phyloP scores from a whole-genome alignment of 495 filamentous ascomycete genomes.

The Neurospora tetraspora region DNA sequence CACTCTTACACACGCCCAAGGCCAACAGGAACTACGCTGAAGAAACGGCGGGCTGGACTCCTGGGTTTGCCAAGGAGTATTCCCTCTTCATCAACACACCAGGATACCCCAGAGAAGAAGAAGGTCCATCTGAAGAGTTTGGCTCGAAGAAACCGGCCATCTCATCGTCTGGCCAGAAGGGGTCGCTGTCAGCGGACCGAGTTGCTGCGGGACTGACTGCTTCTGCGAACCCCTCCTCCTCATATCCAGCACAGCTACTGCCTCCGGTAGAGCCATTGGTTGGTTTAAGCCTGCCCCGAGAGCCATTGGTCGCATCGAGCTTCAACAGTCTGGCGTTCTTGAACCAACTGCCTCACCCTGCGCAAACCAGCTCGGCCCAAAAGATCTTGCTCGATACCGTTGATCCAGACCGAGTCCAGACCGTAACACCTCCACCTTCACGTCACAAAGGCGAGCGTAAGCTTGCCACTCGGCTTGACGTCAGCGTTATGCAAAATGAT shows the following conservation, averaged over 20 bases:
- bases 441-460: slow-evolving; percentile 39
- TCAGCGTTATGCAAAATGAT: slow-evolving; percentile 43
- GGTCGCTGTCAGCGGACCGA: slow-evolving; percentile 28
- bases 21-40: slow-evolving; percentile 35
- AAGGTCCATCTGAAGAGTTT: slow-evolving; percentile 33
- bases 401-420: slow-evolving; percentile 32
- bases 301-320: slow-evolving; percentile 28
- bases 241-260: slow-evolving; percentile 39
- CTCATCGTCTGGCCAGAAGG: slow-evolving; percentile 24
- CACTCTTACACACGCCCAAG: slow-evolving; percentile 59
- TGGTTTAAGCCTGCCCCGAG: background rate
- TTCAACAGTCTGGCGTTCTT: slow-evolving; percentile 14
- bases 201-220: slow-evolving; percentile 38
- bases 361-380: slow-evolving; percentile 23
- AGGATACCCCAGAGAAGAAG: slow-evolving; percentile 35
- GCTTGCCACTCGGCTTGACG: slow-evolving; percentile 40
- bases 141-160: slow-evolving; percentile 21
- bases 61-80: slow-evolving; percentile 47
- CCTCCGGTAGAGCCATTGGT: slow-evolving; percentile 47
- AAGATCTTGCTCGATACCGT: slow-evolving; percentile 30
- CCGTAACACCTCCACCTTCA: slow-evolving; percentile 42
- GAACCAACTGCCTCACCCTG: slow-evolving; percentile 8
- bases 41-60: slow-evolving; percentile 41
- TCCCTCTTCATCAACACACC: slow-evolving; percentile 46
- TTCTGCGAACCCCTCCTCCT: slow-evolving; percentile 49